Base-by-base conservation (phyloP, 2,329 filamentous ascomycete genomes). In the Helotiales sp. region DNA sequence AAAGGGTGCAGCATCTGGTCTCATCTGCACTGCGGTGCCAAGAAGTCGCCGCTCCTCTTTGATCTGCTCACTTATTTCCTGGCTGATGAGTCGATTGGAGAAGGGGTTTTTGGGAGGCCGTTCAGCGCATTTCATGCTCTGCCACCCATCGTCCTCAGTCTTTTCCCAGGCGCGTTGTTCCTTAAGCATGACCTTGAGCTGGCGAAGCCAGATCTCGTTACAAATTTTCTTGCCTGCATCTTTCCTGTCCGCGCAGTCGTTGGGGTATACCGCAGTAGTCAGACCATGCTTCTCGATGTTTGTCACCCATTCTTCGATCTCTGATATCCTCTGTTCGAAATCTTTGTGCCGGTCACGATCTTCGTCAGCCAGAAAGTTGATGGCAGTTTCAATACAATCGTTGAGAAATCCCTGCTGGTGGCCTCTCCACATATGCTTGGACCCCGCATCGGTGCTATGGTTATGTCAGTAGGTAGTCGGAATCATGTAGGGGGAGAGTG, bases 301-400 rank as follows among this genome's bases (percentile, higher is more conserved):
- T 15, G 53, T 24, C 12, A 70, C 30, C 29, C 66, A 70, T 13
- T 65, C 63, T 40, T 67, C 60, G n/a, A 71, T 66, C 25, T 71
- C 51, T 1, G 6, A 65, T 7, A 75, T 67, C 51, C 75, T 74
- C 10, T 59, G 48, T 1, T 73, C 64, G 73, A 79, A 82, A 42
- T 71, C 62, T 1, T 71, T 44, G 56, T 73, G 75, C 15, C 76
- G 73, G 55, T 77, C 73, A 5, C 69, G 64, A 61, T 84, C 79
- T 59, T 80, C 75, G 29, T 81, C 78, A 3, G 74, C 66, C 22
- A 85, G 75, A 59, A 81, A 84, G 61, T 76, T 77, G 50, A 67
- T 61, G n/a, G 69, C 57, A 34, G 72, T 67, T 36, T 66, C 30
- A 29, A 77, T 67, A 2, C 72, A 71, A 27, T 65, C 55, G 30